phyloP scores from a whole-genome alignment of 177 flowering plant genomes.

The Tripterygium wilfordii region DNA sequence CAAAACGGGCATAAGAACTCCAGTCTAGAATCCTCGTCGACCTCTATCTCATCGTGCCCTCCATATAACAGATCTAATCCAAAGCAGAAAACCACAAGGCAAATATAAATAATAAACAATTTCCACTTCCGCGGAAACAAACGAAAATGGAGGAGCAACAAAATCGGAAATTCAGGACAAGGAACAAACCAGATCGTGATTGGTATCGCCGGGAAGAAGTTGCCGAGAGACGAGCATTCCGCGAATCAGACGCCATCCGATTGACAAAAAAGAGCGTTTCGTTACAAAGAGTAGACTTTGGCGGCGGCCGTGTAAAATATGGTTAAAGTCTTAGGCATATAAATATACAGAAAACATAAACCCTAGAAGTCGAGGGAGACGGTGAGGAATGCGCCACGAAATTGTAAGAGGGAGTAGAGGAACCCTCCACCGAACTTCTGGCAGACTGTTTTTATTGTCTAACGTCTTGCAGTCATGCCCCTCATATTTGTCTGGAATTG shows the following conservation, averaged over 20 bases:
- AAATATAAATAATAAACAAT: neutral
- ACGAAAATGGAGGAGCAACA: neutral
- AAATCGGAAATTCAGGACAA: neutral
- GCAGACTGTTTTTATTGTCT: no score
- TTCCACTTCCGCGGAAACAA: no score
- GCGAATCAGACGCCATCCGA: constrained; percentile 43
- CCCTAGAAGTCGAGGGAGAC: constrained; percentile 1
- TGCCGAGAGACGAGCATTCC: constrained; percentile 22
- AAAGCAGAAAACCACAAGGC: neutral
- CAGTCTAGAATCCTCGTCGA: constrained; percentile 32
- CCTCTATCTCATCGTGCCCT: constrained; percentile 28
- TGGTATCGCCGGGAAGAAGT: constrained; percentile 26
- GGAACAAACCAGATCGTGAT: constrained; percentile 36
- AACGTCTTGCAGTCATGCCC: no score
- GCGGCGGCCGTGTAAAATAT: no score
- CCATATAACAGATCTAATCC: neutral
- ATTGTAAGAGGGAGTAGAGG: constrained; percentile 7
- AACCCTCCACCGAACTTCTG: constrained; percentile 17
- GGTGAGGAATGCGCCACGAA: constrained; percentile 3
- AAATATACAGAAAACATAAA: neutral
- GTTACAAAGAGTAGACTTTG: no score
- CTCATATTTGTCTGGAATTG: no score
- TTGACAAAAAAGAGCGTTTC: no score
- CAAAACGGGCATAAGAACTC: constrained; percentile 57
- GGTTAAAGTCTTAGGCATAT: no score